Evolutionary conservation across 768 basidiomycete genomes (phyloP), one percentile per base, ranked within the genome.

Genomic region (Paxillus involutus): DNA sequence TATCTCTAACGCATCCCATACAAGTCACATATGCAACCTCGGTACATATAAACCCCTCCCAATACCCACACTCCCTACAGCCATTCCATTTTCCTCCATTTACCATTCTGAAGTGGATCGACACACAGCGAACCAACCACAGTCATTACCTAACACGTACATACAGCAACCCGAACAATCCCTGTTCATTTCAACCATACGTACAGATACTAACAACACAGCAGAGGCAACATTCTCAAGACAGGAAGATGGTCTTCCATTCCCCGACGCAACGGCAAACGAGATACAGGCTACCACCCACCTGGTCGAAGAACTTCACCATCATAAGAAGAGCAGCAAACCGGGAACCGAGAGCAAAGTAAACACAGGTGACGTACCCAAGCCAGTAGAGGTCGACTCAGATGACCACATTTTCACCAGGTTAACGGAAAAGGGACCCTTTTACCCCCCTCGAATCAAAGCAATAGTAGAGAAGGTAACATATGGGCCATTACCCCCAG

Each of bases 381-480:
- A 40, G 2, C 3, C 42, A 11, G 7, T 12, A 8, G 5, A 26
- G 19, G 16, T 3, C 32, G 3, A 21, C 21, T 3, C 30, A 29
- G 9, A 36, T 3, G 45, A 39, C 4, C 9, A 52, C 11, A 44
- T 59, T 0, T 60, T 29, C 49, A 66, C 60, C n/a, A 50, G 63
- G 5, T 19, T 33, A 4, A 61, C 58, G 0, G 56, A 30, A 2
- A 16, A 29, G 2, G 46, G 52, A 10, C 66, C 66, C 3, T 65
- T 57, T 42, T 37, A 67, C 5, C 55, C 64, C 2, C 47, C 40
- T 0, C 55, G 67, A 0, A 59, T 71, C 0, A 52, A 49, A 5
- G 47, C 55, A 26, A 58, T 21, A 21, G 21, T 21, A 21, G 21
- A 21, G 21, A 21, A 21, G 21, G 21, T 21, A 21, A 21, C 21